Percentiles rank a stretch among this genome's conserved stretches.
Evolutionary conservation across 768 basidiomycete genomes (phyloP).

Genomic region (Mycena chlorophos): DNA sequence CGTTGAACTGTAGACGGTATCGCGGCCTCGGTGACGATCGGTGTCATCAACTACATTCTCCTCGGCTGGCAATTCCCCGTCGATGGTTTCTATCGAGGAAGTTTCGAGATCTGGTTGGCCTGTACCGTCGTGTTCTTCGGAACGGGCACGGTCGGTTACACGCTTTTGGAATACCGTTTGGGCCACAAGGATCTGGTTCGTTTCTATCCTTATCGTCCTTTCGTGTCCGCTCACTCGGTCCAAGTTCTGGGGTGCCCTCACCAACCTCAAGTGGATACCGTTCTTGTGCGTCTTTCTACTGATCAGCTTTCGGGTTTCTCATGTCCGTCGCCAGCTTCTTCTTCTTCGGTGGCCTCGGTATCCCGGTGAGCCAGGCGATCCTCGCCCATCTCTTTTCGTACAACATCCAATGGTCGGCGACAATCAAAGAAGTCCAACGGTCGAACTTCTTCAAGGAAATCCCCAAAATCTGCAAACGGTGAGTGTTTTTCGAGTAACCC

Average conservation of each 20-base stretch:
- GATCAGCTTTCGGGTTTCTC: not conserved
- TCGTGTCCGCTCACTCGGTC: constrained; percentile 5
- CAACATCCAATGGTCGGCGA: constrained; percentile 59
- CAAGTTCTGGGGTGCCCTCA: constrained; percentile 49
- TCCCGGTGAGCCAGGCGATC: constrained; percentile 68
- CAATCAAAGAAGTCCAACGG: constrained; percentile 77
- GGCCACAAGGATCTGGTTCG: constrained; percentile 53
- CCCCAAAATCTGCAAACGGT: constrained; percentile 76
- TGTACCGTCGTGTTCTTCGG: constrained; percentile 78
- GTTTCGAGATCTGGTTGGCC: constrained; percentile 80
- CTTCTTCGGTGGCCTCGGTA: constrained; percentile 74
- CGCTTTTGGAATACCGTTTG: constrained; percentile 71
- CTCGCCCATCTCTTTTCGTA: constrained; percentile 64
- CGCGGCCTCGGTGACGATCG: constrained; percentile 64
- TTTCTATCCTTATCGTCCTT: constrained; percentile 37
- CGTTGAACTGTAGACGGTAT: constrained; percentile 50
- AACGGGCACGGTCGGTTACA: constrained; percentile 68
- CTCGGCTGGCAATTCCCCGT: constrained; percentile 73
- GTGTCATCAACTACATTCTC: constrained; percentile 70
- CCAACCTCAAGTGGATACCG: constrained; percentile 67
- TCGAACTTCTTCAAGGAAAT: constrained; percentile 92
- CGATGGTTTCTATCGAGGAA: constrained; percentile 76
- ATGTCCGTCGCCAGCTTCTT: constrained; percentile 53
- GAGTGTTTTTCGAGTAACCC: constrained; percentile 42
- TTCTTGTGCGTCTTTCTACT: constrained; percentile 60